Evolutionary conservation across 345 rosid genomes (phyloP).

Genomic region (Pseudoturritis turrita): DNA sequence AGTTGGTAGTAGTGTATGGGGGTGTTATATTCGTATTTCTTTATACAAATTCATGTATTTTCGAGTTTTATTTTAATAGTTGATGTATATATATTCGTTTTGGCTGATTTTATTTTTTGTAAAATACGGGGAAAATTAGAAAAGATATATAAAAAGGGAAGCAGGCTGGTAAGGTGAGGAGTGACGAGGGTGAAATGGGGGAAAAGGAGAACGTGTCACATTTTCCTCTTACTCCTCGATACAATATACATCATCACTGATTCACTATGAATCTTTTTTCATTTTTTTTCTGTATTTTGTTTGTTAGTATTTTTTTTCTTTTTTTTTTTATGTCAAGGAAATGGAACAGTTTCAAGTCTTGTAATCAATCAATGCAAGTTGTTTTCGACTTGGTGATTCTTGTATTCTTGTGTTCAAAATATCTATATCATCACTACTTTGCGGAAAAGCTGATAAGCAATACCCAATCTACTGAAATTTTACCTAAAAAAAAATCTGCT

Average conservation of each 20-base stretch:
- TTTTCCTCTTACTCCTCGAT: neutral
- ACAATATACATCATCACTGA: slow-evolving; percentile 3
- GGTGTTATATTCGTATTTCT: neutral
- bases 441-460: neutral
- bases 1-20: neutral
- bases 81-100: neutral
- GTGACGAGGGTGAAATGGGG: slow-evolving; percentile 24
- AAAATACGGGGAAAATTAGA: neutral
- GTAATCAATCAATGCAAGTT: neutral
- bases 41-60: neutral
- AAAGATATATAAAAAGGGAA: neutral
- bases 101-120: neutral
- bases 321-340: neutral
- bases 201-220: slow-evolving; percentile 20
- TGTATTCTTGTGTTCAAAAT: neutral
- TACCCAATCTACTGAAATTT: neutral
- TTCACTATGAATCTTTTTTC: neutral
- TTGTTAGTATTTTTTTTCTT: neutral
- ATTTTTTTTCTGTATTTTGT: too few species aligned
- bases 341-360: neutral
- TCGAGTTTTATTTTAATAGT: neutral
- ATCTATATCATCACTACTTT: neutral
- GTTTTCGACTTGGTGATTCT: neutral
- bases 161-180: slow-evolving; percentile 21
- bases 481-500: neutral